Conservation (phyloP, 148 eudicot species). For the Rhododendron henanense region DNA sequence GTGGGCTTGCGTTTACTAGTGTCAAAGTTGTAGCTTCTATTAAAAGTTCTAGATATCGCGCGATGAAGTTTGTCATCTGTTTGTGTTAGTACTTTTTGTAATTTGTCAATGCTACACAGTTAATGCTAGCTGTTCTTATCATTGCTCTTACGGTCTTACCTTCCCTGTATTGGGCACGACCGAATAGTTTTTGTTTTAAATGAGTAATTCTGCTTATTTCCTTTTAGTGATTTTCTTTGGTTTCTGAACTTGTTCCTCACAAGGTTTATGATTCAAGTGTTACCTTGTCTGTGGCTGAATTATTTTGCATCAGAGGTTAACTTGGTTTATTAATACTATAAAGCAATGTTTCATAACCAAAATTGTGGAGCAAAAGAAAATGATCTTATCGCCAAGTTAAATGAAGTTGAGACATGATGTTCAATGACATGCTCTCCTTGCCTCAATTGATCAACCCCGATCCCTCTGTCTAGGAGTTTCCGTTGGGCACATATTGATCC, state of each 20-base stretch:
- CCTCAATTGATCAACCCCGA: neutral
- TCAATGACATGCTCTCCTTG: neutral
- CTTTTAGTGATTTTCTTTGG: neutral
- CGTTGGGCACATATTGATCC: neutral
- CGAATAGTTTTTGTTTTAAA: neutral
- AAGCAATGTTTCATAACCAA: neutral
- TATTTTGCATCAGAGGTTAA: neutral
- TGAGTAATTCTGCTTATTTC: too few relatives aligned
- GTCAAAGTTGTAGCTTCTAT: neutral
- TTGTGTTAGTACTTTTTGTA: neutral
- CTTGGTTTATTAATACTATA: neutral
- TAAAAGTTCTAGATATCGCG: neutral
- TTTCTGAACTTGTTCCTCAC: neutral
- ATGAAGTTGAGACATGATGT: neutral
- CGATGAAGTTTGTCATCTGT: neutral
- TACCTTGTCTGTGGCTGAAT: neutral
- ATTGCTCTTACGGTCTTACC: neutral
- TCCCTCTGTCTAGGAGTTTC: neutral
- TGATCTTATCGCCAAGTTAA: neutral
- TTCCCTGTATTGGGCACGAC: neutral
- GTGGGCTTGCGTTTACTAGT: neutral
- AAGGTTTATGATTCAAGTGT: neutral
- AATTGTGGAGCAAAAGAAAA: neutral
- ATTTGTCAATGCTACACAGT: too few relatives aligned
- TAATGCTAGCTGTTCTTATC: neutral